Percentiles rank a stretch among this genome's conserved stretches.
These are phyloP conservation scores for Verticillium alfalfae DNA, from an alignment of 2,329 filamentous ascomycete genomes.

Conservation along the genomic window DNA sequence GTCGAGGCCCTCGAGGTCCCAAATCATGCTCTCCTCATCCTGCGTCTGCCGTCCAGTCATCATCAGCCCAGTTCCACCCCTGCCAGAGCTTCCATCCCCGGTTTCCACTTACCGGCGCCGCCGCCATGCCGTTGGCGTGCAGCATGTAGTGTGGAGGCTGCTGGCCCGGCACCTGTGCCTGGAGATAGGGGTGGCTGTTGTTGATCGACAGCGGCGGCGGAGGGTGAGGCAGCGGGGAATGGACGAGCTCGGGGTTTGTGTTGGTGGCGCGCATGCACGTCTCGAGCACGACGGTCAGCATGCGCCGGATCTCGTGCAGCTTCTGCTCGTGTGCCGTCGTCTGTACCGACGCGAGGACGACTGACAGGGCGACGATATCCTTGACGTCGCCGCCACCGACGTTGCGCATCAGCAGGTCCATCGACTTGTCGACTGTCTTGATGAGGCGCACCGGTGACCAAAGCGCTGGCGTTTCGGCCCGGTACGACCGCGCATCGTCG, in stretches of 20 bases:
- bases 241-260: slow-evolving; percentile 30
- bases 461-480: slow-evolving; percentile 27
- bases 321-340: slow-evolving; percentile 30
- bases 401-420: slow-evolving; percentile 38
- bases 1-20: not conserved
- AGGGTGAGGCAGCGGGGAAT: not conserved
- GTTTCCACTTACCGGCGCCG: slow-evolving; percentile 18
- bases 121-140: slow-evolving; percentile 19
- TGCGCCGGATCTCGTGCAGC: slow-evolving; percentile 33
- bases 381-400: slow-evolving; percentile 45
- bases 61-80: slow-evolving; percentile 27
- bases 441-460: slow-evolving; percentile 36
- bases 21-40: not conserved
- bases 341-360: slow-evolving; percentile 41
- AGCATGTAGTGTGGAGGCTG: slow-evolving; percentile 18
- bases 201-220: slow-evolving; percentile 6
- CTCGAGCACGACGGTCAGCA: slow-evolving; percentile 36
- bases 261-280: slow-evolving; percentile 37
- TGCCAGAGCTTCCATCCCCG: slow-evolving; percentile 33
- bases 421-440: slow-evolving; percentile 37
- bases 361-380: slow-evolving; percentile 42
- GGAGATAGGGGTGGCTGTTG: slow-evolving; percentile 6
- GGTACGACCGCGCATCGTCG: slow-evolving; percentile 26
- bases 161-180: slow-evolving; percentile 8
- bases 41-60: slow-evolving; percentile 6